A percentile compares a stretch with the other conserved stretches of the same genome.
phyloP scores from a whole-genome alignment of 306 rosid species.

The Canavalia gladiata region DNA sequence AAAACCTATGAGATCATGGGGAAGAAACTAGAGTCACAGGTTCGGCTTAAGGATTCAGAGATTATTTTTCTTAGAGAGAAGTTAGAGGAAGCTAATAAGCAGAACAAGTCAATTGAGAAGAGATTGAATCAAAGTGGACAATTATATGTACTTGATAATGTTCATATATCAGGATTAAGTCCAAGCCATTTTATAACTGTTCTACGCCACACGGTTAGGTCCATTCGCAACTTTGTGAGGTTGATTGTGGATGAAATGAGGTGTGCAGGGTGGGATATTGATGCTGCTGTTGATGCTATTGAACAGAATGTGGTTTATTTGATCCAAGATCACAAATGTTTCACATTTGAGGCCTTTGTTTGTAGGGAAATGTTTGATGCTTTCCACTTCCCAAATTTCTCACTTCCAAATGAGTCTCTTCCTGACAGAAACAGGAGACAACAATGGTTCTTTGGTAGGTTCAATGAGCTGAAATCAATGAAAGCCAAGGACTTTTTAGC shows the following conservation, averaged over 20 bases:
- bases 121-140: conserved; percentile 75
- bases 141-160: conserved; percentile 57
- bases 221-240: conserved; percentile 70
- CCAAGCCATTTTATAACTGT: conserved; percentile 66
- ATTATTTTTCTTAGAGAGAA: conserved; percentile 75
- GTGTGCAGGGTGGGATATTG: conserved; percentile 68
- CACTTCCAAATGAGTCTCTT: conserved; percentile 56
- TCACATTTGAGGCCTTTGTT: conserved; percentile 76
- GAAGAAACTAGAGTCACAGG: conserved; percentile 83
- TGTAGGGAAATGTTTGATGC: conserved; percentile 83
- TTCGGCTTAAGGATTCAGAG: conserved; percentile 81
- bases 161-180: conserved; percentile 67
- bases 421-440: conserved; percentile 52
- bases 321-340: conserved; percentile 82
- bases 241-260: conserved; percentile 74
- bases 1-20: conserved; percentile 68
- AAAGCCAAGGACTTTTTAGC: conserved; percentile 65
- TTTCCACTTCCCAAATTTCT: conserved; percentile 73
- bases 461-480: conserved; percentile 70
- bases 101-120: conserved; percentile 70
- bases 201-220: conserved; percentile 69
- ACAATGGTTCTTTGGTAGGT: conserved; percentile 64
- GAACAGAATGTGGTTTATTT: conserved; percentile 60
- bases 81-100: conserved; percentile 66
- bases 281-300: conserved; percentile 70